Conservation (phyloP, 1,139 yeast species). For the Eremothecium cymbalariae region DNA sequence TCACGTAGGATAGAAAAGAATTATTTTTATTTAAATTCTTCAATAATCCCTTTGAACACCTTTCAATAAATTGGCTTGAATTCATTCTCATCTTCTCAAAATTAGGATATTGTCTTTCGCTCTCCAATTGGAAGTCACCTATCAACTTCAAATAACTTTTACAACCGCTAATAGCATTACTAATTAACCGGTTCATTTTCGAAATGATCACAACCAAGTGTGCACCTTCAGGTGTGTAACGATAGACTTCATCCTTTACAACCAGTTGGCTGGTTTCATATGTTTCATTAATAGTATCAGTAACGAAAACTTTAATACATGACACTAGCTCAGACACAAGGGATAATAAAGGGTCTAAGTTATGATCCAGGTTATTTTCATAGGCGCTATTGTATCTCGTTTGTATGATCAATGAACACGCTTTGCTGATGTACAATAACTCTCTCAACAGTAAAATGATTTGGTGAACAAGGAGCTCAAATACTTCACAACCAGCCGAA, state of each 20-base stretch:
- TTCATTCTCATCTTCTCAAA: constrained; percentile 50
- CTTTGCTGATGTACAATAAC: constrained; percentile 52
- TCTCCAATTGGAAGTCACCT: constrained; percentile 65
- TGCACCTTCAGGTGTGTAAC: constrained; percentile 60
- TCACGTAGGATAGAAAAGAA: constrained; percentile 6
- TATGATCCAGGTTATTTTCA: constrained; percentile 39
- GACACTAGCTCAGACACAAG: constrained; percentile 60
- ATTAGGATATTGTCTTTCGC: constrained; percentile 66
- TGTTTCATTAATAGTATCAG: constrained; percentile 38
- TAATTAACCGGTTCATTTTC: constrained; percentile 53
- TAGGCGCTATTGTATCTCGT: constrained; percentile 29
- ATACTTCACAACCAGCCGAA: constrained; percentile 55
- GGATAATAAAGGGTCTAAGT: constrained; percentile 49
- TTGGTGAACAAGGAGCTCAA: constrained; percentile 62
- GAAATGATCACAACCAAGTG: constrained; percentile 54
- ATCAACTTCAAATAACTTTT: constrained; percentile 44
- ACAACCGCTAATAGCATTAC: constrained; percentile 43
- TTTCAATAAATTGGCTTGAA: constrained; percentile 54
- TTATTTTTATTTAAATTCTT: constrained; percentile 33
- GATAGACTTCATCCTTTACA: constrained; percentile 35
- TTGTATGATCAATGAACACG: constrained; percentile 33
- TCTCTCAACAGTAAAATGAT: constrained; percentile 57
- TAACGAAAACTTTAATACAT: constrained; percentile 54
- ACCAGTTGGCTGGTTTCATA: constrained; percentile 25
- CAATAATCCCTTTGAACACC: constrained; percentile 56